These are phyloP conservation scores for Tilletia walkeri DNA, from an alignment of 1,284 basidiomycete species.

Conservation along the genomic window DNA sequence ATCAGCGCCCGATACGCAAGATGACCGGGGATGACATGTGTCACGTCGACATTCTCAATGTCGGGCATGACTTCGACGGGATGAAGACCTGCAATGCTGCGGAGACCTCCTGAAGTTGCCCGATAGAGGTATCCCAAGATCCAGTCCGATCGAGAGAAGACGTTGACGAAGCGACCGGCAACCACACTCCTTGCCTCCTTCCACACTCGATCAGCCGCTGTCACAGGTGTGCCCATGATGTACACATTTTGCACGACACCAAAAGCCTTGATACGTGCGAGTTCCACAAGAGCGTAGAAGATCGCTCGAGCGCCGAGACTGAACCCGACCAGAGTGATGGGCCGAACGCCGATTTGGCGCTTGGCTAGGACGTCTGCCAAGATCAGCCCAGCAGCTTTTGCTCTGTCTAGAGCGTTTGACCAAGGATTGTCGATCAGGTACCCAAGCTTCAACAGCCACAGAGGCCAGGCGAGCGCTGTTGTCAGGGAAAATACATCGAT, in stretches of 20 bases:
- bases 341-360: slow-evolving; percentile 54
- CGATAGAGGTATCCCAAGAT: slow-evolving; percentile 53
- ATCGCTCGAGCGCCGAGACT: slow-evolving; percentile 53
- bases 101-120: slow-evolving; percentile 52
- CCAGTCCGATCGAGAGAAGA: slow-evolving; percentile 50
- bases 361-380: slow-evolving; percentile 49
- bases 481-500: slow-evolving; percentile 13
- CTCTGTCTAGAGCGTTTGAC: slow-evolving; percentile 53
- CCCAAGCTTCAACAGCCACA: slow-evolving; percentile 54
- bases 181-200: slow-evolving; percentile 47
- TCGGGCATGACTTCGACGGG: slow-evolving; percentile 50
- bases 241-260: slow-evolving; percentile 55
- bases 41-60: slow-evolving; percentile 55
- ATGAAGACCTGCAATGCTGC: slow-evolving; percentile 51
- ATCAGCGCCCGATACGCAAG: slow-evolving; percentile 51
- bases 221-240: slow-evolving; percentile 52
- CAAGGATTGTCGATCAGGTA: slow-evolving; percentile 56
- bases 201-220: slow-evolving; percentile 49
- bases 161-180: slow-evolving; percentile 53
- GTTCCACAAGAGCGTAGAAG: slow-evolving; percentile 51
- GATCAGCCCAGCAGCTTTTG: slow-evolving; percentile 51
- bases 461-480: slow-evolving; percentile 50
- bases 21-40: slow-evolving; percentile 51
- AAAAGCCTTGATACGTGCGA: slow-evolving; percentile 48
- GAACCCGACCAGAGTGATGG: slow-evolving; percentile 53